Conservation (phyloP, 805 yeast genomes). For the Cyberlindnera suaveolens region DNA sequence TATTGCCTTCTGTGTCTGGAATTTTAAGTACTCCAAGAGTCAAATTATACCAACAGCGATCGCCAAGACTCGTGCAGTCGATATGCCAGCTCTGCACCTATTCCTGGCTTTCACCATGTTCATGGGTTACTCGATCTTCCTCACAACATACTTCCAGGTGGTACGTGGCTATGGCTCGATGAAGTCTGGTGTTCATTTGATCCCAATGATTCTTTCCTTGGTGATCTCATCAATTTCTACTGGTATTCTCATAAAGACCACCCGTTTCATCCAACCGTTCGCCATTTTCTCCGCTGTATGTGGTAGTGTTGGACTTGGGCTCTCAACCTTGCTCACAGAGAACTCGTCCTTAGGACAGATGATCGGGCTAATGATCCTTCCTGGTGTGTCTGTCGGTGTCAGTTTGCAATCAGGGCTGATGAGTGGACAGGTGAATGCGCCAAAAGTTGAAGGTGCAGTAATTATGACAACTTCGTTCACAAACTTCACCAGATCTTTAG, state of each 20-base stretch:
- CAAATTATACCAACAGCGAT: constrained; percentile 35
- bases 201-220: constrained; percentile 16
- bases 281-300: constrained; percentile 25
- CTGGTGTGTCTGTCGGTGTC: constrained; percentile 32
- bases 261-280: constrained; percentile 31
- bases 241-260: constrained; percentile 28
- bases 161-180: constrained; percentile 27
- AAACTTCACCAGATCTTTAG: constrained; percentile 36
- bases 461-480: constrained; percentile 39
- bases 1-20: constrained; percentile 9
- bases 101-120: constrained; percentile 34
- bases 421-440: constrained; percentile 34
- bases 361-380: constrained; percentile 32
- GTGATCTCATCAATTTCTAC: constrained; percentile 8
- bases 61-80: constrained; percentile 30
- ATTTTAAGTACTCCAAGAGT: constrained; percentile 9
- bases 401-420: constrained; percentile 28
- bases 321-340: constrained; percentile 26
- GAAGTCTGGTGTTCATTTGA: constrained; percentile 17
- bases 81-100: constrained; percentile 25
- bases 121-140: constrained; percentile 30
- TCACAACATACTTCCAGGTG: constrained; percentile 46
- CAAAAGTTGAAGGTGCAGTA: constrained; percentile 40
- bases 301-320: constrained; percentile 31
- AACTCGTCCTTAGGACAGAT: constrained; percentile 23